phyloP scores from a whole-genome alignment of 768 basidiomycete genomes.

The Strobilomyces echinocephalus region DNA sequence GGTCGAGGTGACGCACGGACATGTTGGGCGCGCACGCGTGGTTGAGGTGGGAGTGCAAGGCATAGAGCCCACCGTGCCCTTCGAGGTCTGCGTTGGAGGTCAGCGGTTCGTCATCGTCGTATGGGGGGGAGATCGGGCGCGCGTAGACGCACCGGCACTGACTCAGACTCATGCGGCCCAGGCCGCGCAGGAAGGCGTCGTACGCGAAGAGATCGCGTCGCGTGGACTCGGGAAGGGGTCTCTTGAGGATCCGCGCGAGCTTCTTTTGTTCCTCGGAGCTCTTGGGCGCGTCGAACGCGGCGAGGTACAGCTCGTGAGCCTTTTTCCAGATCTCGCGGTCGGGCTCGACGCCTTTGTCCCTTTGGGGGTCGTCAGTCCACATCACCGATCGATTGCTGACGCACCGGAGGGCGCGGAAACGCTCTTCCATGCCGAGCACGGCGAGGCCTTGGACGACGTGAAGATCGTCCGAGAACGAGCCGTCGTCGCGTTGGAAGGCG shows the following conservation, averaged over 20 bases:
- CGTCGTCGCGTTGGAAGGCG: constrained; percentile 44
- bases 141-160: constrained; percentile 17
- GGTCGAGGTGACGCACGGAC: constrained; percentile 73
- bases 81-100: constrained; percentile 55
- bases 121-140: too few species aligned
- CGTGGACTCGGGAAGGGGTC: constrained; percentile 43
- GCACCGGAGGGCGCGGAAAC: constrained; percentile 36
- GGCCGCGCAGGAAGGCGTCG: constrained; percentile 64
- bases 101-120: too few species aligned
- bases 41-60: constrained; percentile 82
- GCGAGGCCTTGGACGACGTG: constrained; percentile 58
- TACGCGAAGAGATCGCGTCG: constrained; percentile 65
- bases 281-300: constrained; percentile 60
- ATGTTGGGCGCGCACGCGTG: constrained; percentile 79
- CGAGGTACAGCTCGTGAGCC: constrained; percentile 52
- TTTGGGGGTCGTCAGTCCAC: constrained; percentile 8
- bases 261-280: constrained; percentile 49
- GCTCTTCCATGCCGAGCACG: constrained; percentile 71
- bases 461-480: constrained; percentile 40
- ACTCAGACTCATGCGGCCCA: constrained; percentile 83
- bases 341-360: constrained; percentile 43
- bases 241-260: constrained; percentile 52
- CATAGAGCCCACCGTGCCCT: constrained; percentile 82
- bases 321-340: constrained; percentile 65
- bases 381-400: not conserved